Conservation (phyloP, 192 early-diverging fungal genomes). For the Spinellus fusiger region DNA sequence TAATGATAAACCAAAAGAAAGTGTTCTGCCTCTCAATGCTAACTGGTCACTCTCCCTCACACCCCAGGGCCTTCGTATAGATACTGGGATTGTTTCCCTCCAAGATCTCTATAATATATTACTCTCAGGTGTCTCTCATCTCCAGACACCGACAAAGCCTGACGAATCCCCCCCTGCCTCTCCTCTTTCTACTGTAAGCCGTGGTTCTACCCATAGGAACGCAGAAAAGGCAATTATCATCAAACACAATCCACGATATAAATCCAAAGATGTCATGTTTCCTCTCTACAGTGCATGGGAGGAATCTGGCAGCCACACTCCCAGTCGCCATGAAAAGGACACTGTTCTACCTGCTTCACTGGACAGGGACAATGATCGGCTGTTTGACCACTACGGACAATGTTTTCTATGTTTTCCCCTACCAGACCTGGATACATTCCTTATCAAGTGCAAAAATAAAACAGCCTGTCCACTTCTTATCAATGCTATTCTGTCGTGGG, state of each 20-base stretch:
- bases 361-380: conserved; percentile 2
- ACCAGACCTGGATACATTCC: conserved; percentile 12
- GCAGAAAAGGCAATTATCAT: conserved; percentile 1
- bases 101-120: conserved; percentile 24
- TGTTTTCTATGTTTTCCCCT: conserved; percentile 27
- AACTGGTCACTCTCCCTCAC: conserved; percentile 18
- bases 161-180: not conserved
- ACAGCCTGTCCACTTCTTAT: conserved; percentile 14
- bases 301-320: not conserved
- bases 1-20: not conserved
- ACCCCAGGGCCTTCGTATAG: conserved; percentile 16
- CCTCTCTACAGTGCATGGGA: conserved; percentile 36
- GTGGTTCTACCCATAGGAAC: not conserved
- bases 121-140: conserved; percentile 12
- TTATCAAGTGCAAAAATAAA: conserved; percentile 6
- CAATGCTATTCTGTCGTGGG: conserved; percentile 30
- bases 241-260: conserved; percentile 11
- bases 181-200: not conserved
- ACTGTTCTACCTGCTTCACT: not conserved
- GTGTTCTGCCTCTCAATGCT: not conserved
- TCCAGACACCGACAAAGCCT: not conserved
- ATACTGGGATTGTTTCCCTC: conserved; percentile 26
- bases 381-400: conserved; percentile 21
- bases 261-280: conserved; percentile 15
- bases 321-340: conserved; percentile 4